Percentiles rank a stretch among this genome's conserved stretches.
Evolutionary conservation across 1,139 yeast species (phyloP).

Genomic region (Pichia sp.): DNA sequence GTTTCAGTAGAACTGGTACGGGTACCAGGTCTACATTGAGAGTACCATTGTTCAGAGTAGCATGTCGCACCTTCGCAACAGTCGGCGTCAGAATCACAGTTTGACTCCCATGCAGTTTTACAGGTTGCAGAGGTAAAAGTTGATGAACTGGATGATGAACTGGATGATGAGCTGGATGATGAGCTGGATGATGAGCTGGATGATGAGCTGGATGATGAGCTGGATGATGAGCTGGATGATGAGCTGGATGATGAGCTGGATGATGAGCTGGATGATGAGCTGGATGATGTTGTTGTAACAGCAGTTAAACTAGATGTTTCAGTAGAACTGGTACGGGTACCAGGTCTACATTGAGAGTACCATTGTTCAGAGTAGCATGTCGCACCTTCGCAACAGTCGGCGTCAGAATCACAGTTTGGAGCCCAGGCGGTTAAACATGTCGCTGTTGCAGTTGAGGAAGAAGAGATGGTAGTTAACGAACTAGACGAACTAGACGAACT

Average conservation of each 20-base stretch:
- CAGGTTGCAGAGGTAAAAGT: too few relatives aligned
- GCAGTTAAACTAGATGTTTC: not conserved
- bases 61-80: not conserved
- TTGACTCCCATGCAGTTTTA: not conserved
- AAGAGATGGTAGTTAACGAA: too few relatives aligned
- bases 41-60: not conserved
- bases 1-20: not conserved
- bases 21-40: not conserved
- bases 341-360: not conserved
- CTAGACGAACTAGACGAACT: too few relatives aligned
- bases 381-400: slow-evolving; percentile 1
- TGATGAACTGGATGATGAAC: too few relatives aligned
- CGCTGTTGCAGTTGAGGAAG: not conserved
- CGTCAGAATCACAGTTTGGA: not conserved
- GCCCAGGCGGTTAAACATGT: not conserved
- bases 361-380: not conserved
- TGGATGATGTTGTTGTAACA: not conserved
- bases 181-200: not conserved
- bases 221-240: too few relatives aligned
- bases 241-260: slow-evolving; percentile 2
- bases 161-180: not conserved
- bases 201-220: not conserved
- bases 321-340: not conserved
- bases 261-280: not conserved
- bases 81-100: not conserved